Base-by-base conservation (phyloP, 2,329 filamentous ascomycete species). In the Calcarisporium arbuscula region DNA sequence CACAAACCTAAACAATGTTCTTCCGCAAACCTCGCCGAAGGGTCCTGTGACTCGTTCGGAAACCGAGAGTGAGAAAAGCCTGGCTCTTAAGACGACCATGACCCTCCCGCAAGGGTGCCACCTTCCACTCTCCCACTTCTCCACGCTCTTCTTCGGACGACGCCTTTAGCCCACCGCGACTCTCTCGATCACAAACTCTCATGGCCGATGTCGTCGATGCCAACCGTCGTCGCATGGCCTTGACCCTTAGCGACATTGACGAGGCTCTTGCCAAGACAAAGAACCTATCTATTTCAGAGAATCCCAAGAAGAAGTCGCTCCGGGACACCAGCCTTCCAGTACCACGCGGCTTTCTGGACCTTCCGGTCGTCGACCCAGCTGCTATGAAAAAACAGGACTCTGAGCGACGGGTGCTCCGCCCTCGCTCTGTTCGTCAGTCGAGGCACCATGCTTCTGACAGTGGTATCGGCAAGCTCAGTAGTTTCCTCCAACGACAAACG, bases 381-480 rank as follows among this genome's bases (percentile, higher is more conserved):
- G 58, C 63, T 34, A 71, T 72, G 65, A 56, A 58, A 29, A 56
- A 54, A 38, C 51, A 51, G 33, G 47, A 67, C 44, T 51, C 53
- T 40, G 68, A 69, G 56, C 62, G 68, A 39, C 67, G 68, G 41
- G 61, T 71, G 26, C 57, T 72, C 43, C 74, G 71, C 39, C 69
- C 72, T 43, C 72, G 72, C 39, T 65, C 62, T 32, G 70, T 70
- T 38, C 72, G 77, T 53, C 64, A 66, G 40, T 69, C 68, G 28
- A 72, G 80, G 53, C 74, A 79, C 52, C 82, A 88, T 61, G 75
- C 77, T 39, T 92, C 86, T 12, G 89, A 95, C 64, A 94, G 88
- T 57, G 89, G 87, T 35, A 69, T 95, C 44, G 89, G 89, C 34
- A n/a, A 84, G 86, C 28, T 95, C 88, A 27, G 71, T 95, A 51